Conservation (phyloP, 164 flowering plant species). For the Vitis labrusca region DNA sequence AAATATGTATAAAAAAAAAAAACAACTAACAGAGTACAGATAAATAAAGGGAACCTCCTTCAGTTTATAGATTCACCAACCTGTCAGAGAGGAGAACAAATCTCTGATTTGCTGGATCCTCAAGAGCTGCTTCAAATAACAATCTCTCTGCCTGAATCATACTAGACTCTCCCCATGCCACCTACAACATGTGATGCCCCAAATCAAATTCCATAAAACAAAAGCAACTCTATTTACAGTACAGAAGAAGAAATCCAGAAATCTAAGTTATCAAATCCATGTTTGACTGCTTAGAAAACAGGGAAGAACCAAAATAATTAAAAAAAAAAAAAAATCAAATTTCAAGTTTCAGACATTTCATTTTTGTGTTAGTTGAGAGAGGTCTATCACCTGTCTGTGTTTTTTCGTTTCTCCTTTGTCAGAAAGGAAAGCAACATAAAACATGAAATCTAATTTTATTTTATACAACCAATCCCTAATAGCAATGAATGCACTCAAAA, state of each 20-base stretch:
- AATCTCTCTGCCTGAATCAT: constrained; percentile 91
- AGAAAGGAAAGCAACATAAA: too few species aligned
- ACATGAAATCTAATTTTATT: too few species aligned
- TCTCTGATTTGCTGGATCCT: constrained; percentile 88
- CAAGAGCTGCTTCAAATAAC: constrained; percentile 68
- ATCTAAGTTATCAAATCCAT: not conserved
- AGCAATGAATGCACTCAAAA: too few species aligned
- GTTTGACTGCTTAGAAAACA: not conserved
- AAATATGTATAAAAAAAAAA: too few species aligned
- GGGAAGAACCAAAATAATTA: not conserved
- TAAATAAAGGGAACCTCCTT: not conserved
- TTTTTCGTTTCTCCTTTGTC: too few species aligned
- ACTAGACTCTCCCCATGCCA: constrained; percentile 88
- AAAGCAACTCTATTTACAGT: not conserved
- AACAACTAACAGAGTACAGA: not conserved
- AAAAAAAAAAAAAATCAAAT: too few species aligned
- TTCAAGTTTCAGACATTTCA: too few species aligned
- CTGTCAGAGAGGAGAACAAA: constrained; percentile 95
- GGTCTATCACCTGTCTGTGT: too few species aligned
- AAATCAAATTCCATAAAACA: constrained; percentile 5
- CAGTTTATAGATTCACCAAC: constrained; percentile 24
- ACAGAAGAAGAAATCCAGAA: not conserved
- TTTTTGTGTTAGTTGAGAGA: too few species aligned
- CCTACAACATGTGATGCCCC: constrained; percentile 43
- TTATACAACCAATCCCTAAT: too few species aligned